Percentiles rank a stretch among this genome's conserved stretches.
Evolutionary conservation across 176 grass and related monocot species (phyloP).

Genomic region (Luzula sylvatica): DNA sequence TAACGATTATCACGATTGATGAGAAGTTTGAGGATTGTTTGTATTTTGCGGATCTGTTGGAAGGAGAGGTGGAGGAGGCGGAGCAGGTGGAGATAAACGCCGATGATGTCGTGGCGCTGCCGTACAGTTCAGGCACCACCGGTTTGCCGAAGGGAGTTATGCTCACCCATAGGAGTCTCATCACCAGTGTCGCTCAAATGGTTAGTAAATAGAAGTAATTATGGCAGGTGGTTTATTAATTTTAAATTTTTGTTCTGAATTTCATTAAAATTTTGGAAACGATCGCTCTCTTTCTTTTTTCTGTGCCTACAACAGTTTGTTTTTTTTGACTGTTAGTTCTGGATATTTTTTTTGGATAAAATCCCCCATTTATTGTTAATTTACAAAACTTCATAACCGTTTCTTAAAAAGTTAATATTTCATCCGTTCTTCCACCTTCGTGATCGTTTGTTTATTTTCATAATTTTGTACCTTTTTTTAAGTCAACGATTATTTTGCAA

Average conservation of each 20-base stretch:
- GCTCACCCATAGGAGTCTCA: constrained; percentile 61
- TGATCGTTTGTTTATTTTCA: too few species aligned
- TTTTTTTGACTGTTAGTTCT: too few species aligned
- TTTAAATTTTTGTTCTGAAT: background rate
- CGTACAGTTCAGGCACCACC: constrained; percentile 86
- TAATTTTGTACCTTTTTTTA: background rate
- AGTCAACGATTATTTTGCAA: background rate
- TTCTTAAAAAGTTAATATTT: too few species aligned
- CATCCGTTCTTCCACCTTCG: too few species aligned
- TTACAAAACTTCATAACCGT: too few species aligned
- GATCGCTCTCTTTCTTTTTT: background rate
- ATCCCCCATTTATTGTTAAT: too few species aligned
- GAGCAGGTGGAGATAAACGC: constrained; percentile 37
- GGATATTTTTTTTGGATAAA: too few species aligned
- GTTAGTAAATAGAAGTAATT: constrained; percentile 1
- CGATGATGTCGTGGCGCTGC: constrained; percentile 68
- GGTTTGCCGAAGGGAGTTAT: constrained; percentile 93
- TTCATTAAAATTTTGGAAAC: background rate
- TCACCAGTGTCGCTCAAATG: constrained; percentile 71
- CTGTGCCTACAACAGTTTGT: too few species aligned
- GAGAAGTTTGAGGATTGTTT: constrained; percentile 40
- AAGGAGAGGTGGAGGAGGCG: constrained; percentile 22
- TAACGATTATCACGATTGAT: constrained; percentile 44
- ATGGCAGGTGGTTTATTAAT: background rate
- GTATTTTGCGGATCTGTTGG: constrained; percentile 39